A percentile compares a stretch with the other conserved stretches of the same genome.
These are phyloP conservation scores for Candida rishiriensis DNA, from an alignment of 805 yeast genomes.

Conservation along the genomic window DNA sequence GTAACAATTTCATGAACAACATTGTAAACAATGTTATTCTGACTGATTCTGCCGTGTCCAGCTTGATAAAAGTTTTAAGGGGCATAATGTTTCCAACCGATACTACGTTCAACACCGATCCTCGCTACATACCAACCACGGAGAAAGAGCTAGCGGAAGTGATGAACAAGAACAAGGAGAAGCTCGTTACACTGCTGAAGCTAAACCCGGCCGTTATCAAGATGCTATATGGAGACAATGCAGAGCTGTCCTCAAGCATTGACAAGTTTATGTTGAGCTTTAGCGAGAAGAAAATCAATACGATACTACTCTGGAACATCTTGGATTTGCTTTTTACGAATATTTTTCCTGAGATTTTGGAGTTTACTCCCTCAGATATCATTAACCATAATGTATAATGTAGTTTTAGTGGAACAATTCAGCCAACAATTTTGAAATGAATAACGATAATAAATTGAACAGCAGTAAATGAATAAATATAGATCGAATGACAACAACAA, in stretches of 20 bases:
- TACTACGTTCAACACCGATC: conserved; percentile 21
- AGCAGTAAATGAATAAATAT: no score
- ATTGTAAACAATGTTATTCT: conserved; percentile 19
- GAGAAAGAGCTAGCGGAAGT: conserved; percentile 20
- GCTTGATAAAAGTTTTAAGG: conserved; percentile 16
- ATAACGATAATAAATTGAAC: no score
- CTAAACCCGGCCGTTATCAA: conserved; percentile 5
- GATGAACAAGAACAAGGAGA: conserved; percentile 8
- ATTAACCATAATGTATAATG: conserved; percentile 2
- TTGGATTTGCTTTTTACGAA: conserved; percentile 38
- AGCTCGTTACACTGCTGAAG: conserved; percentile 3
- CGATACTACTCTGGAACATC: conserved; percentile 37
- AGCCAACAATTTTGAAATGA: no score
- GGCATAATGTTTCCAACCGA: conserved; percentile 28
- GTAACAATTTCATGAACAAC: conserved; percentile 24
- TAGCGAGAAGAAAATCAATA: conserved; percentile 36
- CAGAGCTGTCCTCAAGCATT: conserved; percentile 10
- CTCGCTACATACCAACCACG: conserved; percentile 28
- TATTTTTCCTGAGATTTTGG: conserved; percentile 33
- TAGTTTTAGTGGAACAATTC: no score
- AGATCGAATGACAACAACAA: no score
- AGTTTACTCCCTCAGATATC: conserved; percentile 10
- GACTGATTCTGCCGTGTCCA: conserved; percentile 12
- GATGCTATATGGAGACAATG: conserved; percentile 4
- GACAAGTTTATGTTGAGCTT: conserved; percentile 30